phyloP scores from a whole-genome alignment of 2,329 filamentous ascomycete genomes.

The Pseudocercospora macadamiae region DNA sequence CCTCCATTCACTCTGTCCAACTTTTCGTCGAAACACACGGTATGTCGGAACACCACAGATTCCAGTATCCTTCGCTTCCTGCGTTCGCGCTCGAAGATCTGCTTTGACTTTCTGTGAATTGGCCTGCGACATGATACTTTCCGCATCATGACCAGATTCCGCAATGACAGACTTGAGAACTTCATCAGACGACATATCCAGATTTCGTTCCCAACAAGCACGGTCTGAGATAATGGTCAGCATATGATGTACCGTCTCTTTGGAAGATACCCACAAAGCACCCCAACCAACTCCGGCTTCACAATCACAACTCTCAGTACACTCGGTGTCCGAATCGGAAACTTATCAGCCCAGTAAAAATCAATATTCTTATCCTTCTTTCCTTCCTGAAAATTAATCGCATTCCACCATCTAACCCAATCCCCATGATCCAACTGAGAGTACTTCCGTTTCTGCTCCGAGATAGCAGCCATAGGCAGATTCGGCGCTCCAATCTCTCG shows the following conservation, averaged over 20 bases:
- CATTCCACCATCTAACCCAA: slow-evolving; percentile 32
- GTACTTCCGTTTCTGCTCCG: slow-evolving; percentile 28
- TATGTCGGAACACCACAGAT: slow-evolving; percentile 30
- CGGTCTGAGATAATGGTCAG: slow-evolving; percentile 20
- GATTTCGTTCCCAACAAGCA: slow-evolving; percentile 31
- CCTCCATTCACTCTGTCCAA: slow-evolving; percentile 15
- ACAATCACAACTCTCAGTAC: slow-evolving; percentile 24
- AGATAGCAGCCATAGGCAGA: slow-evolving; percentile 22
- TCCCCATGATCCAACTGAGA: slow-evolving; percentile 24
- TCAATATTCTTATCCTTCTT: slow-evolving; percentile 22
- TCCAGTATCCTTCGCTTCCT: slow-evolving; percentile 26
- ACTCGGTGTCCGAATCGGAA: slow-evolving; percentile 28
- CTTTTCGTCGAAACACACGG: slow-evolving; percentile 24
- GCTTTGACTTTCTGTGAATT: slow-evolving; percentile 24
- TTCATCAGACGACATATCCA: slow-evolving; percentile 28
- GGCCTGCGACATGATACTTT: slow-evolving; percentile 14
- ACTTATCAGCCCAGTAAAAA: slow-evolving; percentile 30
- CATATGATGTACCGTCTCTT: neutral
- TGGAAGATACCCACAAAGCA: slow-evolving; percentile 19
- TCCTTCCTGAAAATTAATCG: slow-evolving; percentile 26
- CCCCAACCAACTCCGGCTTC: slow-evolving; percentile 20
- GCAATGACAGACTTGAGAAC: slow-evolving; percentile 22
- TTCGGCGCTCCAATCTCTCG: slow-evolving; percentile 30
- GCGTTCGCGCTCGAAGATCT: slow-evolving; percentile 24
- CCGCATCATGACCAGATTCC: slow-evolving; percentile 24